A percentile compares a stretch with the other conserved stretches of the same genome.
Conservation (phyloP, 2,329 filamentous ascomycete genomes). For the Nemania sp. region DNA sequence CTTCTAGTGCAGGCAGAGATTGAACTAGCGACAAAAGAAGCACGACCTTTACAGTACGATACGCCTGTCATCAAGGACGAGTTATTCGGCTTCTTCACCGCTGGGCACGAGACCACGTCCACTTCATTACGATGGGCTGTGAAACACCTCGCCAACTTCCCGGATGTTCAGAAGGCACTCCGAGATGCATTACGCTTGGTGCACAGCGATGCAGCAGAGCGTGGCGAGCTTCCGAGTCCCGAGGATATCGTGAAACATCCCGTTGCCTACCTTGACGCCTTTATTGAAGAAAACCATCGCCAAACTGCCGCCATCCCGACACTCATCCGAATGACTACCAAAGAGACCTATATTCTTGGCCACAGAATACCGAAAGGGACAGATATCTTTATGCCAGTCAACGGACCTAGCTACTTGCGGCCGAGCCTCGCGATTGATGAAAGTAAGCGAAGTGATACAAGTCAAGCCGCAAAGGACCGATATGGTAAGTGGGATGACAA, state of each 20-base stretch:
- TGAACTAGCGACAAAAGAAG: too few species aligned
- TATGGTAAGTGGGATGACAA: not conserved
- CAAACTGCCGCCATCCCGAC: not conserved
- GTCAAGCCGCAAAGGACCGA: not conserved
- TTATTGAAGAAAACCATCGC: constrained; percentile 1
- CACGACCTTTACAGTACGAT: too few species aligned
- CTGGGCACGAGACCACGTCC: too few species aligned
- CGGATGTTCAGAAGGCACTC: too few species aligned
- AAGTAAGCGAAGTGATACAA: not conserved
- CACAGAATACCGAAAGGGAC: not conserved
- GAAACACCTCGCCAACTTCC: too few species aligned
- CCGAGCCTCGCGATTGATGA: not conserved
- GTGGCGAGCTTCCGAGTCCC: not conserved
- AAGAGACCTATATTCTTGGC: not conserved
- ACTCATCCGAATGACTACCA: not conserved
- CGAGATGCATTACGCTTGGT: not conserved
- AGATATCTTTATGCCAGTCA: constrained; percentile 3
- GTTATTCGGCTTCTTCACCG: too few species aligned
- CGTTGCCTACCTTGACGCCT: not conserved
- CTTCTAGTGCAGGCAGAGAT: too few species aligned
- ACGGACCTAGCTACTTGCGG: not conserved
- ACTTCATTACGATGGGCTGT: too few species aligned
- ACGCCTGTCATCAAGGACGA: too few species aligned
- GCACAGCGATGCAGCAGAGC: not conserved
- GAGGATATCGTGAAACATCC: not conserved